Conservation (phyloP, 2,329 filamentous ascomycete species). For the Exophiala viscosa region DNA sequence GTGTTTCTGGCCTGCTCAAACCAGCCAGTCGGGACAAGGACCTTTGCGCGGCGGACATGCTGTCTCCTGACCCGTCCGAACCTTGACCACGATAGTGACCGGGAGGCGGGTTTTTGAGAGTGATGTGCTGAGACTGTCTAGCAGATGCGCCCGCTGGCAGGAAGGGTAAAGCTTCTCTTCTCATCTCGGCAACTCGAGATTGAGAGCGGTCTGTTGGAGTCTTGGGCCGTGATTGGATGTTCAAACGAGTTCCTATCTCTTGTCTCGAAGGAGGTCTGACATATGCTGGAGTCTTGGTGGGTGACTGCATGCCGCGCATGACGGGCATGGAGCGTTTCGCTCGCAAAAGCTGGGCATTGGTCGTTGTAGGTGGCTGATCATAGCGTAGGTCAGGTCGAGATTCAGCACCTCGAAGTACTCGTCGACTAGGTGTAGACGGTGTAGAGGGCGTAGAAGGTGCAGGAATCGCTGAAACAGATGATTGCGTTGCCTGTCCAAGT, state of each 20-base stretch:
- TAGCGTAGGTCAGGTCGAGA: constrained; percentile 37
- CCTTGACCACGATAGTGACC: constrained; percentile 75
- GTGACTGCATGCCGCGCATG: constrained; percentile 46
- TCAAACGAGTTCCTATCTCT: constrained; percentile 34
- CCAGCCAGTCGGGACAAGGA: constrained; percentile 40
- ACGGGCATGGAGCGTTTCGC: constrained; percentile 60
- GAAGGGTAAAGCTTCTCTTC: constrained; percentile 68
- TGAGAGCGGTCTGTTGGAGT: constrained; percentile 61
- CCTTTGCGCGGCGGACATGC: constrained; percentile 39
- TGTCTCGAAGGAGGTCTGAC: constrained; percentile 39
- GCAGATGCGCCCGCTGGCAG: constrained; percentile 71
- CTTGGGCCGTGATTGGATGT: constrained; percentile 54
- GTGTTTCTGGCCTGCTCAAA: constrained; percentile 46
- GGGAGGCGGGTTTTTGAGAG: constrained; percentile 62
- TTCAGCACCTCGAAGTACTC: constrained; percentile 50
- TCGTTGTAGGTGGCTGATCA: constrained; percentile 47
- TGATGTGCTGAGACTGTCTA: constrained; percentile 73
- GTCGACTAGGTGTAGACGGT: constrained; percentile 57
- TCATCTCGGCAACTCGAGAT: constrained; percentile 39
- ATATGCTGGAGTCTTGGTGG: constrained; percentile 32
- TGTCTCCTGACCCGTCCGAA: constrained; percentile 65
- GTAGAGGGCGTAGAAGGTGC: constrained; percentile 59
- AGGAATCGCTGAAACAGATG: constrained; percentile 59
- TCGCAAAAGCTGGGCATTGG: constrained; percentile 53
- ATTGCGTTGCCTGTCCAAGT: constrained; percentile 55